phyloP scores from a whole-genome alignment of 306 rosid genomes.

The Sicyos edulis region DNA sequence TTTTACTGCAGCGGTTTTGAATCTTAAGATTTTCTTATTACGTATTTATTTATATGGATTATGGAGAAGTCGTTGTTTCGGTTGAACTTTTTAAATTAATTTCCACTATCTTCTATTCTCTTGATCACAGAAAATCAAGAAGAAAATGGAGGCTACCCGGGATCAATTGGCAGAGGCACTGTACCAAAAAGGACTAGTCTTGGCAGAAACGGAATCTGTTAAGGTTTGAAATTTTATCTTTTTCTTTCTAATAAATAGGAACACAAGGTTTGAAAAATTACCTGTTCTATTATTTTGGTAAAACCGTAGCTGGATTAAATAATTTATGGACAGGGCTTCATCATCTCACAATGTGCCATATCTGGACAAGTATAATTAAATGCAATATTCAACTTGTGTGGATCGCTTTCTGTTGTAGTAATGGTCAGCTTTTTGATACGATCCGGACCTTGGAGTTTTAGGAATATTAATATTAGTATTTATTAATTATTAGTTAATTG shows the following conservation, averaged over 20 bases:
- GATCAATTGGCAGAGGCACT: constrained; percentile 86
- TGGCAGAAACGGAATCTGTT: constrained; percentile 62
- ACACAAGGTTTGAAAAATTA: background rate
- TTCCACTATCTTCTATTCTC: constrained; percentile 16
- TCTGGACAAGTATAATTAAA: background rate
- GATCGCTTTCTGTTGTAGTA: background rate
- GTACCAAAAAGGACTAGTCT: constrained; percentile 82
- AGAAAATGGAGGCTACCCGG: constrained; percentile 76
- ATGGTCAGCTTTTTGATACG: too few relatives aligned
- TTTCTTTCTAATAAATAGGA: constrained; percentile 15
- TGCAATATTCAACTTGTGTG: background rate
- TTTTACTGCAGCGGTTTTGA: background rate
- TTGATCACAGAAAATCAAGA: constrained; percentile 52
- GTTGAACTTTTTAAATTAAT: background rate
- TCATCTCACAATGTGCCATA: background rate
- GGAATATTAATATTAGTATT: too few relatives aligned
- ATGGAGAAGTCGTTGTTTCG: background rate
- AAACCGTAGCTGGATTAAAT: background rate
- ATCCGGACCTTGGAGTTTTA: too few relatives aligned
- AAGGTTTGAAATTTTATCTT: constrained; percentile 44
- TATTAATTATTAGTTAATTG: too few relatives aligned
- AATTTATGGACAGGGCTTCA: background rate
- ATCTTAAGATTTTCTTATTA: background rate
- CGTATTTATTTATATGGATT: background rate
- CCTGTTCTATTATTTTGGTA: background rate